Percentiles rank a stretch among this genome's conserved stretches.
Evolutionary conservation across 805 yeast species (phyloP).

Genomic region (Candida khao-thaluensis): DNA sequence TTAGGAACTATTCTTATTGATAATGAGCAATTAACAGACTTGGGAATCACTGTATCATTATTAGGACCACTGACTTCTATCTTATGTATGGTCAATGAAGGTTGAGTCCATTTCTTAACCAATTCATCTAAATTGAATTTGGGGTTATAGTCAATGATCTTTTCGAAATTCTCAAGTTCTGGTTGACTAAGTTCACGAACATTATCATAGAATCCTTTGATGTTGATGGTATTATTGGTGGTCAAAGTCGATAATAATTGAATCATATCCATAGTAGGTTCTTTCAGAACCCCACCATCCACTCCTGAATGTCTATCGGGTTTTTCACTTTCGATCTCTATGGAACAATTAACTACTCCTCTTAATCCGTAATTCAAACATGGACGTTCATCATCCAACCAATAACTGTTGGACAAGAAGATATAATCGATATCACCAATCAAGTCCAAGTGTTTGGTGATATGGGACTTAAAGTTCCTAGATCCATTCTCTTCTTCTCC

Average conservation of each 20-base stretch:
- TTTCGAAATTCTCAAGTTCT: slow-evolving; percentile 62
- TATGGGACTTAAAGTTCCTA: slow-evolving; percentile 71
- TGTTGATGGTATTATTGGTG: slow-evolving; percentile 38
- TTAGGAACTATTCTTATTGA: slow-evolving; percentile 89
- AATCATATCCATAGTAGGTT: slow-evolving; percentile 85
- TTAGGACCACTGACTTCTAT: slow-evolving; percentile 87
- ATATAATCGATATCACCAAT: slow-evolving; percentile 82
- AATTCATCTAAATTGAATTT: slow-evolving; percentile 48
- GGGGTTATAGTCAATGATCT: slow-evolving; percentile 43
- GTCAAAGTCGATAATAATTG: slow-evolving; percentile 63
- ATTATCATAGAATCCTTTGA: slow-evolving; percentile 36
- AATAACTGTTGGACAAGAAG: slow-evolving; percentile 83
- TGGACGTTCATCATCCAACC: slow-evolving; percentile 88
- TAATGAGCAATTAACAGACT: slow-evolving; percentile 67
- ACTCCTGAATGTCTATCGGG: slow-evolving; percentile 97
- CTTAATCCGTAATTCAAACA: slow-evolving; percentile 92
- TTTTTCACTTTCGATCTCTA: slow-evolving; percentile 65
- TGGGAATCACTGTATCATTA: slow-evolving; percentile 87
- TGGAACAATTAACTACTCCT: slow-evolving; percentile 82
- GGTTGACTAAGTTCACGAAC: slow-evolving; percentile 54
- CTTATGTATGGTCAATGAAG: slow-evolving; percentile 84
- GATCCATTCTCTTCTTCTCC: slow-evolving; percentile 98
- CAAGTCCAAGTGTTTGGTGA: slow-evolving; percentile 47
- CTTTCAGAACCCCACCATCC: slow-evolving; percentile 87
- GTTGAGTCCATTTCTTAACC: slow-evolving; percentile 82